phyloP scores from a whole-genome alignment of 768 basidiomycete genomes.

The Tulasnella sp. region DNA sequence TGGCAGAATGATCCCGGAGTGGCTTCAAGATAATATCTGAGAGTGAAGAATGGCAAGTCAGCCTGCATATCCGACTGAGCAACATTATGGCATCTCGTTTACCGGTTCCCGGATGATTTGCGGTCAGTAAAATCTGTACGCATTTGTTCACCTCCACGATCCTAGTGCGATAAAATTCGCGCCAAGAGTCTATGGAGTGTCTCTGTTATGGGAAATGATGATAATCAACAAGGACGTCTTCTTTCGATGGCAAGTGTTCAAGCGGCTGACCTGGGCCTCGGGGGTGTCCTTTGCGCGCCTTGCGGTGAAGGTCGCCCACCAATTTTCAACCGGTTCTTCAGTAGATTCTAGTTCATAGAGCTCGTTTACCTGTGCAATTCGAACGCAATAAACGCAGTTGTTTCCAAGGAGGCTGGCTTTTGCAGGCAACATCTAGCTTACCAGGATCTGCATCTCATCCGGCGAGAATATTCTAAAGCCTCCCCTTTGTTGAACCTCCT shows the following conservation, averaged over 20 bases:
- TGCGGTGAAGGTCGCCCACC: not conserved
- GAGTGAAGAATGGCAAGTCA: not conserved
- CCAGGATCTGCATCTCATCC: not conserved
- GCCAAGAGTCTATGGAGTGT: not conserved
- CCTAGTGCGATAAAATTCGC: slow-evolving; percentile 7
- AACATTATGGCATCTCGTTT: not conserved
- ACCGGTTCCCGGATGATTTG: not conserved
- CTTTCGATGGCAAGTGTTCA: not conserved
- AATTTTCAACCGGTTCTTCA: not conserved
- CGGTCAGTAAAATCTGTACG: not conserved
- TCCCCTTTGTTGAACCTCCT: not conserved
- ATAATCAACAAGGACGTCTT: not conserved
- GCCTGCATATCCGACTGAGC: not conserved
- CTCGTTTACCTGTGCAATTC: not conserved
- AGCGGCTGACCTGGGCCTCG: not conserved
- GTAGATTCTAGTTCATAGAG: not conserved
- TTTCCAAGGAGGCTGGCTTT: not conserved
- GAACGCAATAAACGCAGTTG: too few relatives aligned
- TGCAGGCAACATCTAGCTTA: not conserved
- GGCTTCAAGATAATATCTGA: not conserved
- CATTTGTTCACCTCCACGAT: not conserved
- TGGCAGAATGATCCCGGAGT: not conserved
- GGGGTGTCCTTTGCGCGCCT: not conserved
- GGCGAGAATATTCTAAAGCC: not conserved
- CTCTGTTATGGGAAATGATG: not conserved